Base-by-base conservation (phyloP, 2,329 filamentous ascomycete genomes). In the Raffaelea arxii region DNA sequence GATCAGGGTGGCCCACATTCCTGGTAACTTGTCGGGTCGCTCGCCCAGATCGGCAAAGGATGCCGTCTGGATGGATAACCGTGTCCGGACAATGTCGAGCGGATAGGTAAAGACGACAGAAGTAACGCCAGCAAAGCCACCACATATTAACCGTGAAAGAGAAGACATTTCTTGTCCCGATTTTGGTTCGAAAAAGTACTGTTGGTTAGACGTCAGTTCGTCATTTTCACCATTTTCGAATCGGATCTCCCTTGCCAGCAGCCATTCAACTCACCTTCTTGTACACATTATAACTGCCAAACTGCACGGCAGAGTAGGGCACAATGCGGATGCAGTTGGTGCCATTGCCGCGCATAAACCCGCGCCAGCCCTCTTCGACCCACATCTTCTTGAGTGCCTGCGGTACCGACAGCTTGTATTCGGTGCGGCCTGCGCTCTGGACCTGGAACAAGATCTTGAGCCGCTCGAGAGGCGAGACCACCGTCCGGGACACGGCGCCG, bases 321-420 rank as follows among this genome's bases (percentile, higher is more conserved):
- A 98, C 88, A 55, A 98, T 98, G 51, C 92, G 86, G 58, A 98
- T 87, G 72, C 92, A 98, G 65, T 98, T 98, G 51, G 90, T 96
- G 53, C 92, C 92, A 63, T 98, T 98, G 44, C 92, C 92, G 55
- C 89, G 81, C 90, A 98, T 94, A 66, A 97, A 94, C 0, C 92
- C 92, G 63, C 81, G 82, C 88, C 90, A 97, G 46, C 92, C 92
- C 66, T 98, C 92, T 62, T 98, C 92, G 56, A 74, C 82, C 82
- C 91, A 95, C 84, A 98, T 98, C 55, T 98, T 98, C 37, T 70
- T 77, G 53, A 98, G 71, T 4, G 88, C 92, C 66, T 94, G 87
- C 56, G 82, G 80, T 48, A 97, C 87, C 16, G 89, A 92, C 64
- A 96, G 72, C 63, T 92, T 91, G 68, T 98, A 98, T 60, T 95